Base-by-base conservation (phyloP, 2,329 filamentous ascomycete species). In the Ascochyta koolunga region DNA sequence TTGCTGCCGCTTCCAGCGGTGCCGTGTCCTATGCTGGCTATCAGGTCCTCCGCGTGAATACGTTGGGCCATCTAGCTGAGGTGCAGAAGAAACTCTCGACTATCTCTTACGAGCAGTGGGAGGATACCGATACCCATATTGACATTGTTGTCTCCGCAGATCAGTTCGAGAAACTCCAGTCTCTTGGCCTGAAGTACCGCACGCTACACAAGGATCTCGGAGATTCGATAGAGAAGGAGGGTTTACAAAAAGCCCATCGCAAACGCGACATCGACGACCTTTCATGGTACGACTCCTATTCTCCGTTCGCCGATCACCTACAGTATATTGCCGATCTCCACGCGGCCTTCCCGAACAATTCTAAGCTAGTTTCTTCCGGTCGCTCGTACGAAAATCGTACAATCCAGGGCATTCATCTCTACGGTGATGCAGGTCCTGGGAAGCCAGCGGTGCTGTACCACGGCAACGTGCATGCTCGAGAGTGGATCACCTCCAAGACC, bases 201-300 rank as follows among this genome's bases (percentile, higher is more conserved):
- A 59, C 74, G 22, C 74, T 80, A 72, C 76, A 79, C 54, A 70
- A 75, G 31, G 70, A 80, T 62, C 69, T 80, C 18, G 77, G 77
- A 21, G 64, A 65, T 5, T 72, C 75, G 5, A 80, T 80, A 56
- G 62, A 63, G 9, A 67, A 64, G 22, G 77, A 79, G 49, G 64
- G 54, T 8, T 39, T 54, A 21, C 47, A 53, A 5, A 87, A 64
- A 83, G 83, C 5, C 2, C 43, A 50, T 6, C 52, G 49, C 37
- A 64, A 61, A 41, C 49, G 61, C 33, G 48, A 62, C 5, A 43
- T 54, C 21, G 44, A 53, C 25, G 50, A 56, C 21, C 18, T 36
- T 1, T 50, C 62, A 0, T 68, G 64, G 64, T 68, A 61, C 37
- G 57, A 64, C 32, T 38, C 56, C 2, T 67, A 68, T 39, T 63